Base-by-base conservation (phyloP, 1,139 yeast species). In the Groenewaldozyma sp. region DNA sequence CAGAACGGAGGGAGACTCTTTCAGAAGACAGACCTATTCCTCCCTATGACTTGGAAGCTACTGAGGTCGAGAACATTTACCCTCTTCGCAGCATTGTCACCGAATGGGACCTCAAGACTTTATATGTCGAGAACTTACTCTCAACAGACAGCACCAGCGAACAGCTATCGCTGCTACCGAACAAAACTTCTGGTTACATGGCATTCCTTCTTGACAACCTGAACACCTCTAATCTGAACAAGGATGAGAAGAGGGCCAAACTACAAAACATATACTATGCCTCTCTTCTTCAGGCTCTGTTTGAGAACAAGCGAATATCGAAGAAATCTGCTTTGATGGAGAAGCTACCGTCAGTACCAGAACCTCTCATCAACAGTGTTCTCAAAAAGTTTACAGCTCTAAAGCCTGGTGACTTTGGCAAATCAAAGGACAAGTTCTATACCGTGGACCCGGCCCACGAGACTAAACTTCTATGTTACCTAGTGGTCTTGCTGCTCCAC, bases 371-470 rank as follows among this genome's bases (percentile, higher is more conserved):
- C n/a, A 87, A 82, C 53, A 84, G 86, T 21, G 64, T 86, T 29
- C 63, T 87, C 44, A 73, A 73, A 36, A 71, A 82, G 45, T 88
- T 86, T 59, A 70, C 94, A 16, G 72, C 78, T 36, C 59, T 72
- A 24, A 76, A 76, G 55, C 70, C 84, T 10, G 74, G 86, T 5
- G 72, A 70, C 40, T 73, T 75, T 49, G 94, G 94, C 45, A 34
- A 24, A 16, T n/a, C 31, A 4, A 82, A 81, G 60, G 60, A 58
- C 26, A 42, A 80, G 54, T 73, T 81, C 13, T 86, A 74, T 58
- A 68, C 74, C 45, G 75, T 91, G 46, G 96, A 91, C 56, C 95
- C 97, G 32, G 79, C 76, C 51, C 75, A 77, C 55, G 95, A 86
- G 62, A 95, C 86, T 63, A 86, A 82, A 62, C 68, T 91, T 37